Base-by-base conservation (phyloP, 192 early-diverging fungal species). In the Rhizoclosmatium globosum region DNA sequence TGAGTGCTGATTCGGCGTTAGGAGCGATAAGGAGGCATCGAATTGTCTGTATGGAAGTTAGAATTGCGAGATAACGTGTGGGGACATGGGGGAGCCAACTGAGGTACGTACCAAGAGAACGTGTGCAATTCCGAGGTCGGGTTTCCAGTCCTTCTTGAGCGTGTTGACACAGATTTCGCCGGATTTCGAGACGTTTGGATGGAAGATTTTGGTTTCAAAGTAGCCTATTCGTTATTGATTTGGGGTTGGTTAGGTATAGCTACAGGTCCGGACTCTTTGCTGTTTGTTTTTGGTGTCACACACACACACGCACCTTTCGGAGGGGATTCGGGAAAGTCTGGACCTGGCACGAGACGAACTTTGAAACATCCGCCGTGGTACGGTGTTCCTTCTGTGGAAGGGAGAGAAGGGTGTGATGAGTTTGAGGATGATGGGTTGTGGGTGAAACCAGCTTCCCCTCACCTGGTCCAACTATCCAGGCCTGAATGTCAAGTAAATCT, bases 91-190 rank as follows among this genome's bases (percentile, higher is more conserved):
- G 31, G 31, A 31, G 31, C 31, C 31, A 46, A 4, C n/a, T n/a
- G 31, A 31, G 31, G 31, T 31, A 31, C 74, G 82, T 86, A 94
- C 94, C 83, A 98, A 82, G 60, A 99, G 85, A 47, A 99, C 89
- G 82, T 97, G 93, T 39, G 82, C 85, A 17, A 99, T 90, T 0
- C 95, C 94, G 7, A 95, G 87, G 59, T 94, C 92, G 47, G 89
- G 88, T 65, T 95, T 95, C 97, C 97, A 99, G 82, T 99, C 97
- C 81, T 94, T 96, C 75, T 99, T 99, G 41, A 99, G 87, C 11
- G 96, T 96, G 80, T 92, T 96, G 58, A 99, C 96, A 82, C 97
- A 99, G 76, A 99, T 94, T 76, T 98, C 96, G 31, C 97, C 97
- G 56, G 89, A 82, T 23, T 17, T 15, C 1, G 95, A 93, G 0